Evolutionary conservation across 139 green algal species (phyloP).

Genomic region (Yamagishiella unicocca): DNA sequence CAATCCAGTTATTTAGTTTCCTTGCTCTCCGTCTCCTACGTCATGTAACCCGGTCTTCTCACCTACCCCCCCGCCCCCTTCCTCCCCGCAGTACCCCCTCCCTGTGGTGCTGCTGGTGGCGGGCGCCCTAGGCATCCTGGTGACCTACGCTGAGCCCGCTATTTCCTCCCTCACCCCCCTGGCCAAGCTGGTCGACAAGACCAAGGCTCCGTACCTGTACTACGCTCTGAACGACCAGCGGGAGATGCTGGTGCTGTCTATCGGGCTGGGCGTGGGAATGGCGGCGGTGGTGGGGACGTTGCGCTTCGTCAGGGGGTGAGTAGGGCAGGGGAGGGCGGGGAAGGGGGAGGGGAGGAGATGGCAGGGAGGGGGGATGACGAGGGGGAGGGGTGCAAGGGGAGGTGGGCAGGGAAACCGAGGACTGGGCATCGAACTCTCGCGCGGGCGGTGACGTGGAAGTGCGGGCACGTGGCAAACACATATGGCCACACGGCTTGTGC

Average conservation of each 20-base stretch:
- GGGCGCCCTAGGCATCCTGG: conserved; percentile 31
- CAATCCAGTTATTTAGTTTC: too few species aligned
- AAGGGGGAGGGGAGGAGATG: too few species aligned
- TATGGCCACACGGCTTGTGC: too few species aligned
- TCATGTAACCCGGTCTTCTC: not conserved
- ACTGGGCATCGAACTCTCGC: too few species aligned
- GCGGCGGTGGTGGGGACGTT: conserved; percentile 64
- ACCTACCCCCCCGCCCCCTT: not conserved
- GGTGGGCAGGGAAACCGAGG: too few species aligned
- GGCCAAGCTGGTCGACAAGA: conserved; percentile 31
- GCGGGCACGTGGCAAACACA: too few species aligned
- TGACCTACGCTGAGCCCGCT: conserved; percentile 33
- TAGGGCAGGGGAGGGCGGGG: too few species aligned
- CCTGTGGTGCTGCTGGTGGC: conserved; percentile 36
- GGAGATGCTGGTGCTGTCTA: conserved; percentile 61
- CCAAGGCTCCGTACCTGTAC: conserved; percentile 64
- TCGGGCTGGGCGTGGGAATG: conserved; percentile 63
- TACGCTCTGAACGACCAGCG: conserved; percentile 69
- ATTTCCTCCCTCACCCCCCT: conserved; percentile 24
- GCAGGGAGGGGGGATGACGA: too few species aligned
- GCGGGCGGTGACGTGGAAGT: too few species aligned
- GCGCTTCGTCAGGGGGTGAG: conserved; percentile 54
- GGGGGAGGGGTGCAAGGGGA: too few species aligned
- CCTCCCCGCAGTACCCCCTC: conserved; percentile 7
- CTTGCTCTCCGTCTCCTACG: not conserved